These are phyloP conservation scores for Starmera stellimalicola DNA, from an alignment of 1,139 yeast genomes.

Conservation along the genomic window DNA sequence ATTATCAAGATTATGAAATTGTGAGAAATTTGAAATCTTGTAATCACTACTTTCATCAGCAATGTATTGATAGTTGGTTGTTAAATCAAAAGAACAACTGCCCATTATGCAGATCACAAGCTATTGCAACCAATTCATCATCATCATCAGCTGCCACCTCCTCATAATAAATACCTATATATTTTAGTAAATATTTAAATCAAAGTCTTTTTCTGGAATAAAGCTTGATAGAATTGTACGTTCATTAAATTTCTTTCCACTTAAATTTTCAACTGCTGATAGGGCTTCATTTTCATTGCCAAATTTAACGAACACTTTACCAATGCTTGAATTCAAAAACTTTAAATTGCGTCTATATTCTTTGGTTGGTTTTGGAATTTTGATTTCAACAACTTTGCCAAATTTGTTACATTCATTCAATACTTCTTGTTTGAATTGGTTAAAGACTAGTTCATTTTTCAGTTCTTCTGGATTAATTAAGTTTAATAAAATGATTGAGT, in stretches of 20 bases:
- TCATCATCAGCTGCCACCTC: too few species aligned
- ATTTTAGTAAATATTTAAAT: conserved; percentile 21
- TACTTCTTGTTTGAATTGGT: conserved; percentile 46
- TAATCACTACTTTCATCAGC: conserved; percentile 39
- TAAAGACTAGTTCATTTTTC: conserved; percentile 38
- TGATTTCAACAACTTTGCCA: conserved; percentile 46
- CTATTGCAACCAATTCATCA: too few species aligned
- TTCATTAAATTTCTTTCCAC: conserved; percentile 63
- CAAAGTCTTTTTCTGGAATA: conserved; percentile 50
- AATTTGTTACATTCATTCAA: conserved; percentile 38
- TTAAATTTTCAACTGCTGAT: conserved; percentile 49
- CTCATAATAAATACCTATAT: too few species aligned
- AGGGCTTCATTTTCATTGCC: conserved; percentile 41
- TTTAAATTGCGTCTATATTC: conserved; percentile 35
- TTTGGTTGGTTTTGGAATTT: conserved; percentile 58
- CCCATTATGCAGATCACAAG: conserved; percentile 44
- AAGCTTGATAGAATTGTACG: conserved; percentile 62
- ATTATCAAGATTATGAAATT: conserved; percentile 34
- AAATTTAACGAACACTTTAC: conserved; percentile 65
- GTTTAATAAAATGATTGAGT: conserved; percentile 58
- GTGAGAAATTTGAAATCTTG: conserved; percentile 36
- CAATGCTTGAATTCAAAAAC: conserved; percentile 43
- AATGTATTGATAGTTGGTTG: conserved; percentile 50
- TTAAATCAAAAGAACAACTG: conserved; percentile 44
- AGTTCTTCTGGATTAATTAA: conserved; percentile 58